Conservation (phyloP, 1,284 basidiomycete genomes). For the Moesziomyces antarcticus region DNA sequence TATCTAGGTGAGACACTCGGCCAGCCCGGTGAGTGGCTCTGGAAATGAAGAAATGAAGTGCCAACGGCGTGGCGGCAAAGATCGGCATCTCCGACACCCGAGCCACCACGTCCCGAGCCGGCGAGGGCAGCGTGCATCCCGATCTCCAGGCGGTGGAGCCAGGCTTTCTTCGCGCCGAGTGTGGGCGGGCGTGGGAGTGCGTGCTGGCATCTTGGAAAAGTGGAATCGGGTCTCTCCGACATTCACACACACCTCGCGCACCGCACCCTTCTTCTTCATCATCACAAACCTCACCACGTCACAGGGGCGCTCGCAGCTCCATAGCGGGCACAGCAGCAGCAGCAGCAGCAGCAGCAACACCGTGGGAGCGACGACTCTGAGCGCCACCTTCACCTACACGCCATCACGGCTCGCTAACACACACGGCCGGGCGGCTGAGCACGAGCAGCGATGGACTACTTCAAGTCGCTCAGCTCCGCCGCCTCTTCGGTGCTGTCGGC, state of each 20-base stretch:
- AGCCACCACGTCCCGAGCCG: too few relatives aligned
- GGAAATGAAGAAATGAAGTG: background rate
- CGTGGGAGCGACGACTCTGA: background rate
- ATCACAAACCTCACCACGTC: background rate
- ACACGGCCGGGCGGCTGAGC: background rate
- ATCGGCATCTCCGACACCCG: too few relatives aligned
- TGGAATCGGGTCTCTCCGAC: too few relatives aligned
- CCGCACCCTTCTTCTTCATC: background rate
- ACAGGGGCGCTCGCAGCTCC: too few relatives aligned
- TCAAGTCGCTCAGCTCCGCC: conserved; percentile 83
- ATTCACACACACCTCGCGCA: background rate
- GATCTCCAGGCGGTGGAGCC: too few relatives aligned
- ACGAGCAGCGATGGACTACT: conserved; percentile 78
- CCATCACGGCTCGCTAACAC: background rate
- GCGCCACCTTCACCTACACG: background rate
- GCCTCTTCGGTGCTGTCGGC: conserved; percentile 86
- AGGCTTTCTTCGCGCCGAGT: too few relatives aligned
- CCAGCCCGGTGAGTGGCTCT: background rate
- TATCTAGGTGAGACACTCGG: too few relatives aligned
- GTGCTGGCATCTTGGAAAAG: background rate
- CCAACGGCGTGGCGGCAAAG: too few relatives aligned
- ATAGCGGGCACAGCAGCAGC: background rate
- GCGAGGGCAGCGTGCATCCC: too few relatives aligned
- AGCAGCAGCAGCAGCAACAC: background rate
- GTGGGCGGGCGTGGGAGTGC: too few relatives aligned